These are phyloP conservation scores for Thuja plicata DNA, from an alignment of 83 land plant species.

Conservation along the genomic window DNA sequence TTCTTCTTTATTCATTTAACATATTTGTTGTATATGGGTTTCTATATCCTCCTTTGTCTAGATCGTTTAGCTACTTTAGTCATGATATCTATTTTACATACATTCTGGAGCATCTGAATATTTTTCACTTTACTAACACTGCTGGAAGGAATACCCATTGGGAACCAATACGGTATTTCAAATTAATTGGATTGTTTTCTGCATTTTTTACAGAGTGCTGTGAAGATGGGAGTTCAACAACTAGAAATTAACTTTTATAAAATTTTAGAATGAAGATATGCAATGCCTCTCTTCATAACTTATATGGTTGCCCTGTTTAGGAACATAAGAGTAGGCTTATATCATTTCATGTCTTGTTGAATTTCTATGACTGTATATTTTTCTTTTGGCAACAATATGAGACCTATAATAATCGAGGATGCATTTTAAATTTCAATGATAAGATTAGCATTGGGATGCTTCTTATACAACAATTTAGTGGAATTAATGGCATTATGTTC, in stretches of 20 bases:
- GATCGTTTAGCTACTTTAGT: background rate
- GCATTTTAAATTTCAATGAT: no score
- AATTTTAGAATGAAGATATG: background rate
- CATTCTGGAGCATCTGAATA: background rate
- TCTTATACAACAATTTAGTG: constrained; percentile 57
- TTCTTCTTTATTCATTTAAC: background rate
- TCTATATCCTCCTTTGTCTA: background rate
- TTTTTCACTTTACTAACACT: background rate
- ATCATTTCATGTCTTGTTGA: no score
- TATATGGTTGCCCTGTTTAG: background rate
- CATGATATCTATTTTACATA: background rate
- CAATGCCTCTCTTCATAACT: constrained; percentile 1
- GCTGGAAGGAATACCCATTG: background rate
- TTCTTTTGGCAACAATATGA: no score
- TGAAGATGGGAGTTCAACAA: background rate
- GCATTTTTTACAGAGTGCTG: background rate
- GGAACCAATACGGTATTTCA: background rate
- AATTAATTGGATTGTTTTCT: background rate
- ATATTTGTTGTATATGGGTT: background rate
- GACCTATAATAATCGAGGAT: no score
- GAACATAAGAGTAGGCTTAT: no score
- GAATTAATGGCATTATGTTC: constrained; percentile 64
- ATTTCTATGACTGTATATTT: no score
- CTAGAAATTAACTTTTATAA: no score
- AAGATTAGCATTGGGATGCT: constrained; percentile 35